Evolutionary conservation across 2,329 filamentous ascomycete species (phyloP), one percentile per base, ranked within the genome.

Genomic region (Claviceps capensis): DNA sequence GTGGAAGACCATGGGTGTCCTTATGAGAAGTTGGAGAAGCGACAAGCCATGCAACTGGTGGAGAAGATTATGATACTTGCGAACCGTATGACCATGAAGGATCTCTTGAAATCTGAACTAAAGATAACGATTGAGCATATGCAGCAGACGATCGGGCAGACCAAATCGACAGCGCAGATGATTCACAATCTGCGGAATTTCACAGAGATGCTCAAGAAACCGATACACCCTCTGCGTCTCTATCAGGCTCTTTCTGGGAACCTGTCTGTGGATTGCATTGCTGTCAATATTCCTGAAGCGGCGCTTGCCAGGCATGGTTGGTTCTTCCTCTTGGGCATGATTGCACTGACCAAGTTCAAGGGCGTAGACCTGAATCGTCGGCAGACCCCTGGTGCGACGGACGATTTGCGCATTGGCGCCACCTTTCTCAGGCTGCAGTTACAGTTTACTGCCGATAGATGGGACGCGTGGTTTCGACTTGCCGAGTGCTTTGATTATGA

Each of bases 111-210:
- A 65, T 93, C 89, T 16, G 88, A 97, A 52, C 73, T 98, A 51
- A 94, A 91, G 64, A 81, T 77, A 16, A 88, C 89, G 0, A 93
- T 98, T 53, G 93, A 98, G 54, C 89, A 90, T 59, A 88, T 98
- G 68, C 90, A 97, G 64, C 83, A 88, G 58, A 84, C 87, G 5
- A 84, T 97, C 51, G 88, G 88, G 1, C 78, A 79, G 51, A 80
- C 85, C 30, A 95, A 90, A 65, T 80, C 84, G 13, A 85, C 84
- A 1, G 80, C 87, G 5, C 82, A 89, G 55, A 83, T 95, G 67
- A 77, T 84, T n/a, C 85, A 93, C 65, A 98, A 98, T 65, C 77
- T 88, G 52, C 84, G 88, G 51, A 83, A 95, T 56, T 83, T 93
- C 52, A 85, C 82, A 4, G 79, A 86, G 30, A 93, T 86, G 61